Percentiles rank a stretch among this genome's conserved stretches.
Conservation (phyloP, 768 basidiomycete genomes). For the Cubamyces sp. region DNA sequence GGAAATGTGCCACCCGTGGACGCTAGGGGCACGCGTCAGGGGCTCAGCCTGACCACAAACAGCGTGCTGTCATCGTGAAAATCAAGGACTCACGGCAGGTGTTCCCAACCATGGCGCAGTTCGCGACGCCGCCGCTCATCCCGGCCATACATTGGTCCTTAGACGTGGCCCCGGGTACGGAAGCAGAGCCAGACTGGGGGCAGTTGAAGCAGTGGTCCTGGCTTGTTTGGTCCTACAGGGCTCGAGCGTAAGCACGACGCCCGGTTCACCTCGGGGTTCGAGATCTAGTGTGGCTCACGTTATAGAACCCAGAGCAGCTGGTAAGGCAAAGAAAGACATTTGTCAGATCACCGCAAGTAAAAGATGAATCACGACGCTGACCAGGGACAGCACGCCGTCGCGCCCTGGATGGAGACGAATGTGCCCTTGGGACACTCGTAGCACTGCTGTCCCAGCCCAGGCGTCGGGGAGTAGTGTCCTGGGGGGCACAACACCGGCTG, state of each 20-base stretch:
- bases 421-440: conserved; percentile 24
- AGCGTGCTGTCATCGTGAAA: not conserved
- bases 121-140: conserved; percentile 17
- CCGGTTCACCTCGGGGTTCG: not conserved
- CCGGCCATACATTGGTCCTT: conserved; percentile 19
- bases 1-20: conserved; percentile 18
- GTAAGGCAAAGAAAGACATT: too few relatives aligned
- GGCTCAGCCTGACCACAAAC: not conserved
- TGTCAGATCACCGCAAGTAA: not conserved
- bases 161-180: conserved; percentile 17
- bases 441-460: conserved; percentile 23
- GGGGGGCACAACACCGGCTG: conserved; percentile 18
- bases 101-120: conserved; percentile 16
- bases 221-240: conserved; percentile 17
- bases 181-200: conserved; percentile 25
- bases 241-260: not conserved
- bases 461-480: conserved; percentile 19
- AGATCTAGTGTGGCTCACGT: not conserved
- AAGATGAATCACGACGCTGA: not conserved
- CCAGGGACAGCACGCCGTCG: conserved; percentile 29
- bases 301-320: conserved; percentile 30
- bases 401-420: conserved; percentile 22
- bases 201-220: conserved; percentile 29
- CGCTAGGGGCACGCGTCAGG: conserved; percentile 7
- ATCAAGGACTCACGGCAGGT: conserved; percentile 25